Base-by-base conservation (phyloP, 2,329 filamentous ascomycete species). In the Scopulariopsis brevicaulis region DNA sequence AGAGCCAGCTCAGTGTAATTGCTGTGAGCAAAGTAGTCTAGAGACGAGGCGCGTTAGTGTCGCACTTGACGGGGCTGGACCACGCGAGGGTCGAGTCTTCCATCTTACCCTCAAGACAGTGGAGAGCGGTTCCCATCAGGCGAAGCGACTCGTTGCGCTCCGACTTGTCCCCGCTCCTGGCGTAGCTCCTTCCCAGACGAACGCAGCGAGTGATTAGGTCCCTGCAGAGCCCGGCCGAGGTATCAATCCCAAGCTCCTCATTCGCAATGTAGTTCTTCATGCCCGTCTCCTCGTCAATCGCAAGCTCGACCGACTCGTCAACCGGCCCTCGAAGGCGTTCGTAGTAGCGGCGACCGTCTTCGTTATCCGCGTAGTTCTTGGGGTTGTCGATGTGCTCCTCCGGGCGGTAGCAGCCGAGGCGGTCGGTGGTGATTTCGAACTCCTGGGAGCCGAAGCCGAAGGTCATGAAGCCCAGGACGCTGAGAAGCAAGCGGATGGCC, bases 201-300 rank as follows among this genome's bases (percentile, higher is more conserved):
- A 96, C 90, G 65, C 83, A 90, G 61, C 80, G 77, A 53, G 77
- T 73, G 62, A 96, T 89, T 1, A 95, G 82, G 61, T 81, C 79
- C 57, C 89, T 83, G 60, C 96, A 82, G 66, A 95, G 84, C 54
- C 79, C 77, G 59, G 91, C 87, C 54, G 90, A 96, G 52, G 88
- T 96, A 73, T 88, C 89, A 68, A 95, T 94, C 53, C 83, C 82
- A 59, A 80, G 73, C 55, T 82, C 75, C 69, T 96, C 92, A 62
- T 91, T 91, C 46, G 92, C 90, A 70, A 96, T 96, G 73, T 96
- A 96, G 70, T 92, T 94, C 76, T 97, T 97, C 73, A 96, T 78
- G 64, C 87, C 88, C 6, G 85, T 86, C 57, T 83, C 74, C 1
- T 82, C 79, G 65, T 97, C 90, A 65, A 97, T 81, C 53, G 81